Percentiles rank a stretch among this genome's conserved stretches.
Evolutionary conservation across 768 basidiomycete species (phyloP).

Genomic region (Lactifluus rugatus): DNA sequence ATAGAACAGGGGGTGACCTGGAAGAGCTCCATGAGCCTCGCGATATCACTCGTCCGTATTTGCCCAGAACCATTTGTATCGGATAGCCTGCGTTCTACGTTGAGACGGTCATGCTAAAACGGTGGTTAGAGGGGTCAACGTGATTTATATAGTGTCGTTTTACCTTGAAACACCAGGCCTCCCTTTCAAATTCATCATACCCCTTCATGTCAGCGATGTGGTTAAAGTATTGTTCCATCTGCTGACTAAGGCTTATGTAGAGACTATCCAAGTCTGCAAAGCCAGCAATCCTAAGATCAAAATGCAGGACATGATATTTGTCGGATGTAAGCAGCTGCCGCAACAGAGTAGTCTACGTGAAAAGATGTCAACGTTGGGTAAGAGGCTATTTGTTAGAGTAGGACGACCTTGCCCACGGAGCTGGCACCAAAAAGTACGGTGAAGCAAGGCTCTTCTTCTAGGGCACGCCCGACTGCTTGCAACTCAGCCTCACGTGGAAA

Average conservation of each 20-base stretch:
- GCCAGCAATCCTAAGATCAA: conserved; percentile 75
- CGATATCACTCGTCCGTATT: conserved; percentile 69
- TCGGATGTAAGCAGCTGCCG: conserved; percentile 64
- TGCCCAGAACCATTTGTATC: conserved; percentile 36
- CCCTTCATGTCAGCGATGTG: conserved; percentile 50
- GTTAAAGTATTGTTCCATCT: conserved; percentile 76
- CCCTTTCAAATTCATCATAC: conserved; percentile 62
- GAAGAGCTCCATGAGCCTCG: conserved; percentile 77
- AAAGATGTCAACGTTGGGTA: background rate
- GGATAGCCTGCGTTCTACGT: conserved; percentile 51
- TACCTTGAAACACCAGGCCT: conserved; percentile 74
- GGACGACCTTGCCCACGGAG: conserved; percentile 63
- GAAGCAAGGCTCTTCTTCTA: conserved; percentile 68
- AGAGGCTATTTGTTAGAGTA: background rate
- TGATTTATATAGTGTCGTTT: background rate
- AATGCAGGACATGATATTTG: conserved; percentile 70
- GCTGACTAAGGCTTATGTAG: conserved; percentile 65
- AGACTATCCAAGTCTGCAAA: conserved; percentile 75
- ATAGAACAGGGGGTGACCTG: conserved; percentile 36
- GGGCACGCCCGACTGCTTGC: conserved; percentile 50
- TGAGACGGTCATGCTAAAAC: conserved; percentile 64
- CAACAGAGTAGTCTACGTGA: conserved; percentile 57
- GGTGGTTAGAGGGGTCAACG: conserved; percentile 5
- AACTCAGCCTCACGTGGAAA: conserved; percentile 59
- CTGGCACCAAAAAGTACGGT: conserved; percentile 75